These are phyloP conservation scores for Glonium stellatum DNA, from an alignment of 495 filamentous ascomycete species.

Conservation along the genomic window DNA sequence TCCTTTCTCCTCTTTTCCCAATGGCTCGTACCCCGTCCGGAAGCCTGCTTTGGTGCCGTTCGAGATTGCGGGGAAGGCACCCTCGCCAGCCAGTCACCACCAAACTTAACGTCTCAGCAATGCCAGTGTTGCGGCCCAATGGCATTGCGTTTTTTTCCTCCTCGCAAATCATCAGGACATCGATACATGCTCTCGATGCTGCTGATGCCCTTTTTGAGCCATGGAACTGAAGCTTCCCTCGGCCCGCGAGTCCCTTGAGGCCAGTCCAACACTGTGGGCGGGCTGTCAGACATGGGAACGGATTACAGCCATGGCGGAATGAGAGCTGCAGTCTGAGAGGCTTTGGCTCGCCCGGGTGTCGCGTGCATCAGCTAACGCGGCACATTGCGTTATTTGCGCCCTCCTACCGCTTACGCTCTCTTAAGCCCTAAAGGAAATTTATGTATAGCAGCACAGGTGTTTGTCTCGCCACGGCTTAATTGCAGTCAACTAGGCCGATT, in stretches of 20 bases:
- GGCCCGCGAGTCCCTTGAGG: neutral
- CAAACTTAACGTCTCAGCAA: neutral
- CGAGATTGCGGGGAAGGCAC: neutral
- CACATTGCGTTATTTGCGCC: neutral
- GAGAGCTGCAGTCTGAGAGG: neutral
- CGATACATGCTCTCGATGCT: neutral
- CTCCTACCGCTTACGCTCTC: too few species aligned
- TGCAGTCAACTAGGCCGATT: neutral
- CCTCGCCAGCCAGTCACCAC: neutral
- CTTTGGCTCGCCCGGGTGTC: neutral
- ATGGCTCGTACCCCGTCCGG: neutral
- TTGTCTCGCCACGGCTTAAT: neutral
- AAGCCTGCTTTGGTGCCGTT: neutral
- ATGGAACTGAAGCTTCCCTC: neutral
- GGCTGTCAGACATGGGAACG: too few species aligned
- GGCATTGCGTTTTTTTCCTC: neutral
- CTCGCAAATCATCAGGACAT: neutral
- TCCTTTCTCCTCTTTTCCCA: neutral
- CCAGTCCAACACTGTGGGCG: too few species aligned
- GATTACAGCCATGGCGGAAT: neutral
- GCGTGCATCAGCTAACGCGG: neutral
- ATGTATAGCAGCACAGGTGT: neutral
- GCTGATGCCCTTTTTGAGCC: neutral
- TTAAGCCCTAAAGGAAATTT: neutral
- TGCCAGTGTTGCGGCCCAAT: conserved; percentile 1